A percentile compares a stretch with the other conserved stretches of the same genome.
Evolutionary conservation across 352 stramenopile genomes (phyloP).

Genomic region (Blastocystis sp.): DNA sequence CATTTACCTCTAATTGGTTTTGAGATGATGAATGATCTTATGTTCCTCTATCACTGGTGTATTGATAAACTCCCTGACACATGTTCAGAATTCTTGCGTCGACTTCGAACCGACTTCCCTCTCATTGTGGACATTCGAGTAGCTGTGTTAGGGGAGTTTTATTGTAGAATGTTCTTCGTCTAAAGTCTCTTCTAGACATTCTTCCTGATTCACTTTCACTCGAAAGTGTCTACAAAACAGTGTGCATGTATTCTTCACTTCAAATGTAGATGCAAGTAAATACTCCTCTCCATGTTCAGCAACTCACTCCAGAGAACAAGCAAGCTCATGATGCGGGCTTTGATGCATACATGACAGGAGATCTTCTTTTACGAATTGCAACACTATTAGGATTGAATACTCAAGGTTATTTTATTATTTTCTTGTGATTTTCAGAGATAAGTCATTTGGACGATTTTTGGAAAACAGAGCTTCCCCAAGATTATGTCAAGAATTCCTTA

Average conservation of each 20-base stretch:
- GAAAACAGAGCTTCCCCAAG: not conserved
- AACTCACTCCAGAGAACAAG: not conserved
- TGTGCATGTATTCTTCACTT: not conserved
- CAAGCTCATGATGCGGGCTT: constrained; percentile 47
- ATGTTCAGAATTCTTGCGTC: constrained; percentile 8
- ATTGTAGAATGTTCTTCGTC: constrained; percentile 8
- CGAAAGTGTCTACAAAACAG: constrained; percentile 4
- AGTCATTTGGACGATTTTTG: constrained; percentile 19
- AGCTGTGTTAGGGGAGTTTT: not conserved
- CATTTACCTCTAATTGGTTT: constrained; percentile 18
- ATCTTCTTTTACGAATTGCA: not conserved
- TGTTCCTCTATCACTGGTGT: constrained; percentile 52
- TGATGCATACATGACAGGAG: constrained; percentile 51
- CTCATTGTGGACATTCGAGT: constrained; percentile 25
- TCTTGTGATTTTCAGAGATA: not conserved
- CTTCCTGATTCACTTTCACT: constrained; percentile 24
- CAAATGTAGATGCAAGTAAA: not conserved
- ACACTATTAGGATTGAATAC: not conserved
- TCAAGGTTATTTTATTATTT: not conserved
- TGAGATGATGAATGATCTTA: constrained; percentile 56
- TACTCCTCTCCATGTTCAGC: not conserved
- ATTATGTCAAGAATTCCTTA: not conserved
- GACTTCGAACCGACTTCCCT: not conserved
- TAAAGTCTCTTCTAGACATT: not conserved
- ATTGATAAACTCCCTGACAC: constrained; percentile 4